Base-by-base conservation (phyloP, 1,284 basidiomycete genomes). In the Porogramme epimiltina region DNA sequence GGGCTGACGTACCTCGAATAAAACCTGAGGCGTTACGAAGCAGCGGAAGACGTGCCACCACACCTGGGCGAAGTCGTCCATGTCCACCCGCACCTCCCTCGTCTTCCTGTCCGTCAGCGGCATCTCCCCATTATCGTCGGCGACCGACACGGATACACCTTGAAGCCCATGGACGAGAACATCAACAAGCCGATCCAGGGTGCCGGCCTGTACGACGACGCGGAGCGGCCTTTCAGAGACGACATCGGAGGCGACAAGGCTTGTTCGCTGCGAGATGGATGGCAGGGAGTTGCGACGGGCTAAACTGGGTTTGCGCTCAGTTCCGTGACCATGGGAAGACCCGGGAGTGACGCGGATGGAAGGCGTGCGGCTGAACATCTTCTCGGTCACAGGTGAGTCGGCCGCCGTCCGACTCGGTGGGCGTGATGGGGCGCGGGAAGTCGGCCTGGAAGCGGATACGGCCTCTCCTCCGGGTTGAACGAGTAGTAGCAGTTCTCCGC, bases 61-160 rank as follows among this genome's bases (percentile, higher is more conserved):
- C 3, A 89, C 78, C 34, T 74, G 74, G 0, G 82, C 75, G 69
- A 89, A 92, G 62, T 91, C 89, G 3, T 66, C 72, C 44, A 83
- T 78, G 67, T 92, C 89, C 10, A 92, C 77, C 20, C 81, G 71
- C 28, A 92, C 72, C 42, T 87, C 83, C 36, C 88, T 73, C 1
- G 84, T 85, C 70, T 81, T 85, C 8, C 81, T 80, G 55, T 89
- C 85, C 28, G 80, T 73, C 39, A 92, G 66, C 0, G 87, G 82
- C 71, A 87, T 88, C 65, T 91, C 88, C 0, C 90, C 90, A 59
- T 89, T 91, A 64, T 92, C 90, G 58, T 93, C 90, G 1, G 89
- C 81, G 2, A 90, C 85, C 0, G 86, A 84, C 1, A 90, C 87
- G 0, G 84, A 84, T 1, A 91, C 81, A 31, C 85, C 85, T 44